These are phyloP conservation scores for Podospora sp. DNA, from an alignment of 495 filamentous ascomycete species.

Conservation along the genomic window DNA sequence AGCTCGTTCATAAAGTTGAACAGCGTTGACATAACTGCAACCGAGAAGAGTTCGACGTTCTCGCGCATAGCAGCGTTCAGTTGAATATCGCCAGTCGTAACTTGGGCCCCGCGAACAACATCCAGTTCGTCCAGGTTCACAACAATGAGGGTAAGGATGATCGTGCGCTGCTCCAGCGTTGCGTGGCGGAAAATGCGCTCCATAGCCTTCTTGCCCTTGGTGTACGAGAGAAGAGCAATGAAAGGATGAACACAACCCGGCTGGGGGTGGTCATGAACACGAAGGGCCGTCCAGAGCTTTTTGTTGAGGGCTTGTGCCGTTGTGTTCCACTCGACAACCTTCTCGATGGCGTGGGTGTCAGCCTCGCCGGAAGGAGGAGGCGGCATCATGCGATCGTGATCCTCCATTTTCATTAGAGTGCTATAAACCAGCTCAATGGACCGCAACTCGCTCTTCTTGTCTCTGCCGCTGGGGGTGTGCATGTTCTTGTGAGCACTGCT, in stretches of 20 bases:
- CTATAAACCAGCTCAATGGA: constrained; percentile 87
- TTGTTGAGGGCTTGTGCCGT: constrained; percentile 72
- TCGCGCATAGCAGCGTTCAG: constrained; percentile 75
- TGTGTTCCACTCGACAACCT: constrained; percentile 71
- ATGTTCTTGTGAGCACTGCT: constrained; percentile 53
- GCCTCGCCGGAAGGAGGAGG: constrained; percentile 61
- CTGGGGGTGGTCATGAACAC: constrained; percentile 88
- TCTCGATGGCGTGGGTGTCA: constrained; percentile 63
- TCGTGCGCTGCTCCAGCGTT: constrained; percentile 86
- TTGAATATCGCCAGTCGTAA: constrained; percentile 67
- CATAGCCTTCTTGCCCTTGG: constrained; percentile 95
- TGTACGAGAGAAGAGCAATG: constrained; percentile 91
- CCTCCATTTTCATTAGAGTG: constrained; percentile 88
- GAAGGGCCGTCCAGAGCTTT: constrained; percentile 79
- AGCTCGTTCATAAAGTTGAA: constrained; percentile 89
- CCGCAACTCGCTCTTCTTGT: constrained; percentile 78
- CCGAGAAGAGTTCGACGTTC: constrained; percentile 86
- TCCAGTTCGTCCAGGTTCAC: constrained; percentile 91
- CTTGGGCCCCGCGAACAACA: constrained; percentile 78
- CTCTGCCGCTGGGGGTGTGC: constrained; percentile 54
- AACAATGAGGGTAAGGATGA: constrained; percentile 91
- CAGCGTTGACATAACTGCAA: constrained; percentile 84
- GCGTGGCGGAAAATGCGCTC: constrained; percentile 93
- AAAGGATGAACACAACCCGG: constrained; percentile 82
- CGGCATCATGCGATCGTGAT: constrained; percentile 88